Percentiles rank a stretch among this genome's conserved stretches.
phyloP scores from a whole-genome alignment of 2,329 filamentous ascomycete genomes.

The Fusarium xylarioides region DNA sequence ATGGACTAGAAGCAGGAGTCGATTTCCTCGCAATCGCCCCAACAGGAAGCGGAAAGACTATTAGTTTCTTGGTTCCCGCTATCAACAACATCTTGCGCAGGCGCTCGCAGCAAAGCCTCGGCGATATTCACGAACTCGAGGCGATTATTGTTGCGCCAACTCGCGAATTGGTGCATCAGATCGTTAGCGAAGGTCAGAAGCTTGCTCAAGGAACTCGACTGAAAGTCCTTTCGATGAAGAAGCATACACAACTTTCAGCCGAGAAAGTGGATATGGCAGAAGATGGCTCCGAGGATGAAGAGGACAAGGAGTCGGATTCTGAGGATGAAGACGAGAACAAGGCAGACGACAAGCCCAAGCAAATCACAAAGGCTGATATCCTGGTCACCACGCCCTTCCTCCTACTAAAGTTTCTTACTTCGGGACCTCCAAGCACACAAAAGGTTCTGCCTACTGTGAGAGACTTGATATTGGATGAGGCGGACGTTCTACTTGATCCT shows the following conservation, averaged over 20 bases:
- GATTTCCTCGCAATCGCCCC: slow-evolving; percentile 91
- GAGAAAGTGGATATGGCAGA: slow-evolving; percentile 51
- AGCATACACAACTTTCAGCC: slow-evolving; percentile 77
- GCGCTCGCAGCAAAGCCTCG: slow-evolving; percentile 55
- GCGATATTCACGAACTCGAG: slow-evolving; percentile 61
- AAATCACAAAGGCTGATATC: slow-evolving; percentile 49
- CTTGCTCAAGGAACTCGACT: slow-evolving; percentile 79
- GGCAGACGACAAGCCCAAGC: slow-evolving; percentile 40
- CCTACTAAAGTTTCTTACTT: slow-evolving; percentile 76
- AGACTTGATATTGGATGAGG: slow-evolving; percentile 88
- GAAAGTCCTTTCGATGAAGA: slow-evolving; percentile 82
- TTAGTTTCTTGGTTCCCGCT: slow-evolving; percentile 89
- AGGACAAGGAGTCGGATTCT: slow-evolving; percentile 51
- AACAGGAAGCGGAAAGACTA: slow-evolving; percentile 95
- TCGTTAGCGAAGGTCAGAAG: slow-evolving; percentile 87
- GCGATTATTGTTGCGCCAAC: slow-evolving; percentile 81
- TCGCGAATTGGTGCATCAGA: slow-evolving; percentile 80
- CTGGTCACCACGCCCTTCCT: slow-evolving; percentile 62
- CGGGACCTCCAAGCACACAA: slow-evolving; percentile 54
- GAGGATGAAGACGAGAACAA: slow-evolving; percentile 45
- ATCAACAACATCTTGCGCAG: slow-evolving; percentile 77
- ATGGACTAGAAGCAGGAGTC: slow-evolving; percentile 54
- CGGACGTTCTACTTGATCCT: slow-evolving; percentile 90
- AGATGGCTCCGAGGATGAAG: slow-evolving; percentile 53
- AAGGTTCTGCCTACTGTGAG: slow-evolving; percentile 72